These are phyloP conservation scores for Platanthera guangdongensis DNA, from an alignment of 106 monocot species.

Conservation along the genomic window DNA sequence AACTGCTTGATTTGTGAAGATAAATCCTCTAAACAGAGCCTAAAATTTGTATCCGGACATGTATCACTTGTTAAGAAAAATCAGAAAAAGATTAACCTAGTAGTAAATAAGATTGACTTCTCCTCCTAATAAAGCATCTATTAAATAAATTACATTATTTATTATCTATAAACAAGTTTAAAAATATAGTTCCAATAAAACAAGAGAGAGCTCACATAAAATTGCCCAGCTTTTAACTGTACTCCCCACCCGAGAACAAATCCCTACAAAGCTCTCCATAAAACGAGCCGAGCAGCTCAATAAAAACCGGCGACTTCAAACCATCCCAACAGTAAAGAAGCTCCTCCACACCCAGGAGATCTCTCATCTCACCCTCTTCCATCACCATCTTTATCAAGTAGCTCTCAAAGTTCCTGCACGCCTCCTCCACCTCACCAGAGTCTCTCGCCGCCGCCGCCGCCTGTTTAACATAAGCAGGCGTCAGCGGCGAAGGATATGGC, in stretches of 20 bases:
- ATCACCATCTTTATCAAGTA: conserved; percentile 64
- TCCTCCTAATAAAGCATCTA: too few relatives aligned
- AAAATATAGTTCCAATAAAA: too few relatives aligned
- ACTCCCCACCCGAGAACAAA: conserved; percentile 28
- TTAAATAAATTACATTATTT: too few relatives aligned
- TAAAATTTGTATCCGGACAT: too few relatives aligned
- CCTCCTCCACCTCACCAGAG: conserved; percentile 20
- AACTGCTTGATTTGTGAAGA: too few relatives aligned
- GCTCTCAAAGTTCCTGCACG: conserved; percentile 60
- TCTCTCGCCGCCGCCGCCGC: not conserved
- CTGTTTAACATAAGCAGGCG: conserved; percentile 7
- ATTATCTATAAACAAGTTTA: too few relatives aligned
- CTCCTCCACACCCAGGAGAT: conserved; percentile 72
- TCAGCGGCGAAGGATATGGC: conserved; percentile 17
- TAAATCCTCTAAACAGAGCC: too few relatives aligned
- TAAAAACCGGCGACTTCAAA: conserved; percentile 53
- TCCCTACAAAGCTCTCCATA: conserved; percentile 74
- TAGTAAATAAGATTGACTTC: too few relatives aligned
- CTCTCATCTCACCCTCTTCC: conserved; percentile 64
- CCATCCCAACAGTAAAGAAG: conserved; percentile 54
- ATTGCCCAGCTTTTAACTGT: too few relatives aligned
- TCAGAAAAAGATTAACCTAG: too few relatives aligned
- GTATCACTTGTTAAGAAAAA: too few relatives aligned
- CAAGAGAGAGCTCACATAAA: too few relatives aligned
- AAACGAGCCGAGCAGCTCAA: conserved; percentile 55